Conservation (phyloP, 495 filamentous ascomycete genomes). For the Hypoxylon subgilvum region DNA sequence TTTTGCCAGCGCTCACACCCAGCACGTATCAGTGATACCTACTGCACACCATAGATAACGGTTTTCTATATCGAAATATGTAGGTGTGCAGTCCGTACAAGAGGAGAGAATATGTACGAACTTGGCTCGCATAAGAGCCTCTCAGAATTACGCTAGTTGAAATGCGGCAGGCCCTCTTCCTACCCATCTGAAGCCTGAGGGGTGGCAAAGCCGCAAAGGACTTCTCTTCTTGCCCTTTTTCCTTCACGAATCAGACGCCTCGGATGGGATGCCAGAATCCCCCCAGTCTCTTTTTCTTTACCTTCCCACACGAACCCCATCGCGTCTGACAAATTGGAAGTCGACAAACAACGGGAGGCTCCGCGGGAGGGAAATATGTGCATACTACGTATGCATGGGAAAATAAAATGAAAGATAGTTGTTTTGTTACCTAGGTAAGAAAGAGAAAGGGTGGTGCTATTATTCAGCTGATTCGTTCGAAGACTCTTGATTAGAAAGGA, state of each 20-base stretch:
- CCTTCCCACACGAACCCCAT: constrained; percentile 16
- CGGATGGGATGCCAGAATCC: constrained; percentile 10
- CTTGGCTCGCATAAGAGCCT: too few species aligned
- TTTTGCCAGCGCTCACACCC: constrained; percentile 13
- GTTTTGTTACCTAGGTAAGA: too few species aligned
- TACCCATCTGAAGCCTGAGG: constrained; percentile 26
- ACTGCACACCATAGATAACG: constrained; percentile 22
- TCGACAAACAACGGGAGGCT: constrained; percentile 27
- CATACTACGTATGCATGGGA: constrained; percentile 1
- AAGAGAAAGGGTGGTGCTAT: not conserved
- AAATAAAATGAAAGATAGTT: constrained; percentile 4
- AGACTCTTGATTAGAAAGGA: constrained; percentile 6
- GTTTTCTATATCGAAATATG: constrained; percentile 1
- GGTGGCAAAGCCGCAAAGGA: constrained; percentile 37
- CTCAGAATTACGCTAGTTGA: constrained; percentile 25
- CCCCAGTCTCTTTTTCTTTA: constrained; percentile 18
- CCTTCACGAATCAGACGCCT: constrained; percentile 34
- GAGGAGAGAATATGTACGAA: too few species aligned
- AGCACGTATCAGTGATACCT: not conserved
- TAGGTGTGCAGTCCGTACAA: not conserved
- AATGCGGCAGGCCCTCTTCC: constrained; percentile 35
- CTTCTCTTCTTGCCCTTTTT: constrained; percentile 15
- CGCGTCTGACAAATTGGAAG: constrained; percentile 41
- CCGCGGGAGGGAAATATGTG: constrained; percentile 8
- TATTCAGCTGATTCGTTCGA: not conserved